Conservation (phyloP, 495 filamentous ascomycete genomes). For the Xeromyces bisporus region DNA sequence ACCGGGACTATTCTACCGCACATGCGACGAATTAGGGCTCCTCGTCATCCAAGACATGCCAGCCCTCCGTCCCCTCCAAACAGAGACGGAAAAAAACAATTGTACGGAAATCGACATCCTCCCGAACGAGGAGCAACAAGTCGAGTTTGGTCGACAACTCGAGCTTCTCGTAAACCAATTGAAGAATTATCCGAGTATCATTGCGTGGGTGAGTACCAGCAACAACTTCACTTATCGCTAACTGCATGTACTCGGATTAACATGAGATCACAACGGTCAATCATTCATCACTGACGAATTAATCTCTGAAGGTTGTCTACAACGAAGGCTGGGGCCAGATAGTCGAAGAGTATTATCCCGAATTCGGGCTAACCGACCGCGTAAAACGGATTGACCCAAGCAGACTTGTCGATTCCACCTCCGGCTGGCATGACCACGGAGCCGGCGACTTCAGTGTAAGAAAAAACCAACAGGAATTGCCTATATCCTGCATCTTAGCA, state of each 20-base stretch:
- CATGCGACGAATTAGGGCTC: constrained; percentile 46
- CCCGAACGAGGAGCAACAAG: constrained; percentile 35
- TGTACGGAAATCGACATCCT: background rate
- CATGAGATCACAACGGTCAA: too few species aligned
- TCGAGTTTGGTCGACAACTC: constrained; percentile 45
- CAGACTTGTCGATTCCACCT: constrained; percentile 39
- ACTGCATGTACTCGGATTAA: too few species aligned
- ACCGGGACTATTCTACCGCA: constrained; percentile 43
- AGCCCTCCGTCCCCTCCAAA: constrained; percentile 31
- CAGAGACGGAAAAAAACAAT: too few species aligned
- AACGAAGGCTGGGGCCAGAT: constrained; percentile 58
- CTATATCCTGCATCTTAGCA: background rate
- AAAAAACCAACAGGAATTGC: too few species aligned
- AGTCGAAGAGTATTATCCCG: constrained; percentile 28
- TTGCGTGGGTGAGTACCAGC: constrained; percentile 38
- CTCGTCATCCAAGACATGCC: constrained; percentile 57
- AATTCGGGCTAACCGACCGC: constrained; percentile 35
- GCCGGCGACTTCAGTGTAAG: constrained; percentile 38
- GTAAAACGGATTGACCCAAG: constrained; percentile 42
- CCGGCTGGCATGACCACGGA: constrained; percentile 45
- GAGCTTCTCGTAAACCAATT: constrained; percentile 42
- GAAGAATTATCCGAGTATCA: constrained; percentile 44
- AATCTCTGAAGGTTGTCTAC: too few species aligned
- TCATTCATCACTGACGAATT: too few species aligned
- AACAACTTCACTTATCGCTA: too few species aligned